Base-by-base conservation (phyloP, 2,329 filamentous ascomycete genomes). In the Aspergillus amoenus region DNA sequence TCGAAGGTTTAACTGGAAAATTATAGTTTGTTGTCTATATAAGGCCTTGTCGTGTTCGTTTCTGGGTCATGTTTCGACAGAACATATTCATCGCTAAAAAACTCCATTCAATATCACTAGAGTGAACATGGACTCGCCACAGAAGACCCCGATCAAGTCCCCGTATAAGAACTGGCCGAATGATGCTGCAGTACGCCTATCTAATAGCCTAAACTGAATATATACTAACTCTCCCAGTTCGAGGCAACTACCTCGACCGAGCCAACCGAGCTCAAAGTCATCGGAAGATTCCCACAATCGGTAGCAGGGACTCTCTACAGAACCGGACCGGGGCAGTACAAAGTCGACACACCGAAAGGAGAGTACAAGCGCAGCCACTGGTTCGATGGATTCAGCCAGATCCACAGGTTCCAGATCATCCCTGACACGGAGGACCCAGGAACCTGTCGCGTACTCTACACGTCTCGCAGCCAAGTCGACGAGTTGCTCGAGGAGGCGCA, bases 321-420 rank as follows among this genome's bases (percentile, higher is more conserved):
- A 30, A 91, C 86, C 0, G 90, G 90, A 0, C 88, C 89, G 0
- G 88, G 88, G 1, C 79, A 82, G 11, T 83, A 82, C 70, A 81
- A 81, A 42, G 8, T 30, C 9, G 9, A 30, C 27, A 74, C 90
- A 5, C 78, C 84, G 13, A 83, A 84, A 13, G 74, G 71, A n/a
- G 82, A 78, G 0, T 86, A 85, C 68, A 77, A 79, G 41, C 79
- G 86, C 24, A 83, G 79, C 2, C 89, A 93, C 70, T 93, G 90
- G 89, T 93, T 93, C 63, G 90, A 93, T 66, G 88, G 88, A 5
- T 84, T 91, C 24, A 22, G 52, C 82, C 83, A 0, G 83, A 88
- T 48, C 81, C 88, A 92, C 72, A 84, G 83, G 27, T 93, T 92
- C 67, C 80, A 0, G 22, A 11, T 46, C 15, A 27, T 46, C 24